phyloP scores from a whole-genome alignment of 2,329 filamentous ascomycete genomes.

The Cryphonectria nitschkei region DNA sequence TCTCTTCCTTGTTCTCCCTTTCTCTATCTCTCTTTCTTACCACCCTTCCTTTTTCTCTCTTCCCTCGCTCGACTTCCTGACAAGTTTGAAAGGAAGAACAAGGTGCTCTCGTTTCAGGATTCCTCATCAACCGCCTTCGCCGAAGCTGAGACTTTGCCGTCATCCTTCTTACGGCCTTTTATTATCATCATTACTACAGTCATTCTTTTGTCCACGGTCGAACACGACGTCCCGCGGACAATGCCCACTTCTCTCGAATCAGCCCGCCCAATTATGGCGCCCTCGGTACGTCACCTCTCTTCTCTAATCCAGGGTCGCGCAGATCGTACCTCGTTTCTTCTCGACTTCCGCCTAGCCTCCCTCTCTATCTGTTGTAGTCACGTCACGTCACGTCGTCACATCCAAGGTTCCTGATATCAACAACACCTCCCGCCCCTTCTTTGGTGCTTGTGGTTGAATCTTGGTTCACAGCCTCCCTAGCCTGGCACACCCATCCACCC shows the following conservation, averaged over 20 bases:
- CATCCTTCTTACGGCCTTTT: background rate
- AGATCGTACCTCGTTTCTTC: constrained; percentile 19
- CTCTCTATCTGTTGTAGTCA: background rate
- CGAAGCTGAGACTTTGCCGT: background rate
- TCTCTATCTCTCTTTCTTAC: background rate
- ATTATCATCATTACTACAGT: background rate
- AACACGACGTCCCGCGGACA: constrained; percentile 35
- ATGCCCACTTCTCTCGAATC: constrained; percentile 66
- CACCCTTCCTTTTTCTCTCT: background rate
- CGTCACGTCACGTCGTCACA: constrained; percentile 1
- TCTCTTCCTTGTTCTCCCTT: background rate
- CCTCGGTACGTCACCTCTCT: constrained; percentile 55
- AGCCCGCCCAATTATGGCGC: constrained; percentile 64
- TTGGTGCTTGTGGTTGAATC: background rate
- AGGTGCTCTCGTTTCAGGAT: constrained; percentile 11
- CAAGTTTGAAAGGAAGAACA: background rate
- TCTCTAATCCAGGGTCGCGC: constrained; percentile 18
- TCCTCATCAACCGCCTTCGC: too few species aligned
- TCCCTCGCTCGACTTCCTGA: background rate
- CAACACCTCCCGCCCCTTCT: background rate
- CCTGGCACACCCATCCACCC: background rate
- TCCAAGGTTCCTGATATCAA: background rate
- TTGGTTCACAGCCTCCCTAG: background rate
- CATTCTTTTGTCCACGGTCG: background rate
- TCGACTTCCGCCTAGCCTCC: background rate